A percentile compares a stretch with the other conserved stretches of the same genome.
These are phyloP conservation scores for Tolypocladium paradoxum DNA, from an alignment of 2,329 filamentous ascomycete species.

Conservation along the genomic window DNA sequence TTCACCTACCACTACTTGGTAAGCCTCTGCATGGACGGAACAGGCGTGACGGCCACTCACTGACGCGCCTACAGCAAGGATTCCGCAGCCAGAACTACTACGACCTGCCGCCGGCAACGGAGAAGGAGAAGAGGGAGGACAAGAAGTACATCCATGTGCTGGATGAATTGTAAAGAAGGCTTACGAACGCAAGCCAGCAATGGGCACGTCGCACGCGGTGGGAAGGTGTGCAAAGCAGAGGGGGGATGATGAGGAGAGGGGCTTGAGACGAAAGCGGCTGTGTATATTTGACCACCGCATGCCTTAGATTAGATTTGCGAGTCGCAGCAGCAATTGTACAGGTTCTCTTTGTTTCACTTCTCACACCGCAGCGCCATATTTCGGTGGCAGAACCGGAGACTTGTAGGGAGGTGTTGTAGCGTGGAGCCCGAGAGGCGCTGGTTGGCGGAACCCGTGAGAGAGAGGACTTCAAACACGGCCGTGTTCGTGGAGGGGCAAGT, in stretches of 20 bases:
- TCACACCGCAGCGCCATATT: neutral
- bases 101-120: conserved; percentile 87
- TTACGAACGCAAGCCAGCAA: neutral
- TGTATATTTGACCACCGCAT: conserved; percentile 1
- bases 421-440: neutral
- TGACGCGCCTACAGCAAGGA: conserved; percentile 55
- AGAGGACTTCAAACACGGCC: too few species aligned
- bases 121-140: conserved; percentile 88
- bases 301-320: neutral
- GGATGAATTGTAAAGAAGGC: conserved; percentile 58
- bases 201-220: neutral
- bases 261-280: neutral
- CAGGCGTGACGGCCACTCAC: neutral
- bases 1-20: conserved; percentile 92
- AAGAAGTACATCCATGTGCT: conserved; percentile 94
- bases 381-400: neutral
- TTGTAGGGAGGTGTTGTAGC: neutral
- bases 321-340: neutral
- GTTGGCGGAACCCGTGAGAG: neutral
- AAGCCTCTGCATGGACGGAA: conserved; percentile 25
- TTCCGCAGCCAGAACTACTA: conserved; percentile 84
- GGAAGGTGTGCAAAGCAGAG: neutral
- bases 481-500: neutral
- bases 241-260: too few species aligned
- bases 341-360: neutral